Percentiles rank a stretch among this genome's conserved stretches.
Evolutionary conservation across 164 flowering plant species (phyloP).

Genomic region (Chimonanthus salicifolius): DNA sequence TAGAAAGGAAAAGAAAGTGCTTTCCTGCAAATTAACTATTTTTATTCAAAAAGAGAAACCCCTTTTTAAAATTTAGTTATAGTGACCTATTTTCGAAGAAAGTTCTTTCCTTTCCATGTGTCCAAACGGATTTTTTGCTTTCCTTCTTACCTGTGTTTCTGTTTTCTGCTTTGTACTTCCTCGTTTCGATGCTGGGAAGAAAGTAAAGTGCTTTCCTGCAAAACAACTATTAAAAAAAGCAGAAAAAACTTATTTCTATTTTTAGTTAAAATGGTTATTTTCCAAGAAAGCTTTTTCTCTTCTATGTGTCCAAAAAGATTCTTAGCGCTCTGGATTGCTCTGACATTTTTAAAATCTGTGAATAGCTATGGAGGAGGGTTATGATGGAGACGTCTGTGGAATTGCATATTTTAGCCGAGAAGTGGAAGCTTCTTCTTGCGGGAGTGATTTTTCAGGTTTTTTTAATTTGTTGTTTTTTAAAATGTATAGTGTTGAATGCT

Average conservation of each 20-base stretch:
- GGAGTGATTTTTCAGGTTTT: constrained; percentile 82
- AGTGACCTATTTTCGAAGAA: no score
- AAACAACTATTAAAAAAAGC: no score
- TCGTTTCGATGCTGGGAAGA: neutral
- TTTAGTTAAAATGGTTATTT: no score
- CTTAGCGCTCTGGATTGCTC: neutral
- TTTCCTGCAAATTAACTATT: no score
- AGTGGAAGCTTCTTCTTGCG: constrained; percentile 80
- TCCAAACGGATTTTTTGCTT: no score
- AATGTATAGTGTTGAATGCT: no score
- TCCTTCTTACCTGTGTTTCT: neutral
- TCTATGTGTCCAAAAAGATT: no score
- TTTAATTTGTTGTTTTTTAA: neutral
- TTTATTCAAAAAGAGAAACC: neutral
- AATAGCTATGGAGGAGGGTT: constrained; percentile 87
- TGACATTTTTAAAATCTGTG: constrained; percentile 10
- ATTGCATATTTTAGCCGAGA: constrained; percentile 61
- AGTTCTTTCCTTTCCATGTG: no score
- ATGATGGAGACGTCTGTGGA: constrained; percentile 65
- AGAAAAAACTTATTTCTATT: no score
- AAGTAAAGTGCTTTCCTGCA: no score
- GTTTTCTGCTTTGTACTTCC: neutral
- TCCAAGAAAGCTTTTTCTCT: no score
- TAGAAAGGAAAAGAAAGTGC: no score
- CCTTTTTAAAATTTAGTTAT: neutral